Base-by-base conservation (phyloP, 2,329 filamentous ascomycete genomes). In the Ceratocystiopsis sp. region DNA sequence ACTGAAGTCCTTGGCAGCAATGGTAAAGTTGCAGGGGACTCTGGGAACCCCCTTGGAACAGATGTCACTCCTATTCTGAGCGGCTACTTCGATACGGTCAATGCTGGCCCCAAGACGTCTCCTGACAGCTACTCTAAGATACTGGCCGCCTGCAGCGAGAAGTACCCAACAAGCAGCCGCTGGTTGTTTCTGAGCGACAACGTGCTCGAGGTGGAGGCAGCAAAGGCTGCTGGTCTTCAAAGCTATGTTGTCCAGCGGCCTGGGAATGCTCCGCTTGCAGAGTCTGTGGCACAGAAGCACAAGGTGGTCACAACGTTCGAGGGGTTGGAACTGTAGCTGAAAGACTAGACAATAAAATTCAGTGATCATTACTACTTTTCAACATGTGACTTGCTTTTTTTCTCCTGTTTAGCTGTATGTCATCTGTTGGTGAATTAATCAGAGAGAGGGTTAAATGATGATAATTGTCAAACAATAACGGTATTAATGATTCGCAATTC, bases 141-240 rank as follows among this genome's bases (percentile, higher is more conserved):
- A 51, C 19, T 50, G 39, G 49, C 46, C 3, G 42, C 46, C 12
- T 46, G 48, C 39, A 7, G 18, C 1, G 65, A 71, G 40, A 57
- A 59, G 39, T 61, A 65, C 43, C 55, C 65, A 38, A 57, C 72
- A 15, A 57, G 67, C 16, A 59, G 57, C 12, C 65, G 71, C 44
- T 82, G 82, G 65, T 64, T 85, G n/a, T 91, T 91, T 57, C 62
- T 89, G 47, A 89, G 81, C 54, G 84, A 91, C 61, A 86, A 86
- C 54, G 68, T 83, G 38, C 73, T 71, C 54, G 78, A 82, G 59
- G 75, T 81, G 34, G 65, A 69, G 42, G 76, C 78, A 40, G 78
- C 78, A 37, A 65, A 66, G 48, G 61, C 60, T 45, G 72, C 75
- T 12, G 77, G 76, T n/a, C 75, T 82, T 71, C 65, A 68, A 52